Conservation (phyloP, 805 yeast genomes). For the Saturnispora saitoi region DNA sequence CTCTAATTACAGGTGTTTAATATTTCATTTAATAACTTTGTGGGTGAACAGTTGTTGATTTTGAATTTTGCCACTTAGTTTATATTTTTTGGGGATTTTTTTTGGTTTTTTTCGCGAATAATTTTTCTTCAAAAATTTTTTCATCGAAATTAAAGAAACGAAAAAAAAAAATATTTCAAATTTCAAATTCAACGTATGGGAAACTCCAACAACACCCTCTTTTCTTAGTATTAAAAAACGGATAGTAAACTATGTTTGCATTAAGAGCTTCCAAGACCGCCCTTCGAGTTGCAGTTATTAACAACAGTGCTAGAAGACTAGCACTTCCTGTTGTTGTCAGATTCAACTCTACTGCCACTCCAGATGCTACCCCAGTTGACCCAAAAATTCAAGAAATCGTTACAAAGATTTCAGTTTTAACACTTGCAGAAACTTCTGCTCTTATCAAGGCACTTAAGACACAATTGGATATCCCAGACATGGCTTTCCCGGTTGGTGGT, state of each 20-base stretch:
- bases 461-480: slow-evolving; percentile 88
- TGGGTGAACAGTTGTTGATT: no score
- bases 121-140: neutral
- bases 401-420: slow-evolving; percentile 80
- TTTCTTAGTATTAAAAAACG: neutral
- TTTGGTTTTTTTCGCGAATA: neutral
- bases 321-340: slow-evolving; percentile 25
- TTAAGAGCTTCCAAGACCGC: slow-evolving; percentile 10
- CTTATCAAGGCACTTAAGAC: slow-evolving; percentile 72
- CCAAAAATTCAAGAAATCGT: slow-evolving; percentile 86
- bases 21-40: no score
- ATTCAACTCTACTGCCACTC: slow-evolving; percentile 37
- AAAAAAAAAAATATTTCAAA: no score
- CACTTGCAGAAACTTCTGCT: slow-evolving; percentile 87
- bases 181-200: no score
- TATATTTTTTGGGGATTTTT: neutral
- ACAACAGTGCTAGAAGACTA: neutral
- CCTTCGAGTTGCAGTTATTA: slow-evolving; percentile 4
- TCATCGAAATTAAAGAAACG: neutral
- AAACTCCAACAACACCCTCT: neutral
- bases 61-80: neutral
- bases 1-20: no score
- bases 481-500: slow-evolving; percentile 68
- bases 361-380: slow-evolving; percentile 46
- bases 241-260: slow-evolving; percentile 7